Evolutionary conservation across 2,329 filamentous ascomycete species (phyloP).

Genomic region (Diaporthe citri): DNA sequence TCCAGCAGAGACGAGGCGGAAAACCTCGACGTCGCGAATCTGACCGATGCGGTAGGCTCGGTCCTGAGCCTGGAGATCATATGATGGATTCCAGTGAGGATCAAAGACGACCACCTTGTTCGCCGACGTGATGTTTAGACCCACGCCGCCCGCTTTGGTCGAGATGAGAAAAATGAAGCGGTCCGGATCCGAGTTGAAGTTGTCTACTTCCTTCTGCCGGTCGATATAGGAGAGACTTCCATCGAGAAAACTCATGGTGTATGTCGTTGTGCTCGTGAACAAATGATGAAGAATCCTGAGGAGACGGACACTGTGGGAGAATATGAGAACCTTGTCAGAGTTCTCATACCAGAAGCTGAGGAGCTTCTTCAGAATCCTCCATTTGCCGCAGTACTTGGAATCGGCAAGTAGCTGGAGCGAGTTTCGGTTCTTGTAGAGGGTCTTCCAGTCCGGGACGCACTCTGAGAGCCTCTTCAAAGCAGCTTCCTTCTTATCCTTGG

Average conservation of each 20-base stretch:
- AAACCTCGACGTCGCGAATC: conserved; percentile 92
- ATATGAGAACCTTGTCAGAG: conserved; percentile 94
- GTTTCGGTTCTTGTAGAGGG: conserved; percentile 80
- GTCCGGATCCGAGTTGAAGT: conserved; percentile 88
- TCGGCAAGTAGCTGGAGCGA: conserved; percentile 85
- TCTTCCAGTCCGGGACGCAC: conserved; percentile 81
- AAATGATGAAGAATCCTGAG: conserved; percentile 86
- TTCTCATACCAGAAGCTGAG: conserved; percentile 90
- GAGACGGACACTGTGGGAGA: conserved; percentile 90
- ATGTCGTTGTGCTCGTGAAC: conserved; percentile 85
- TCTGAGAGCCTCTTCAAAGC: conserved; percentile 80
- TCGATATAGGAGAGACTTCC: conserved; percentile 87
- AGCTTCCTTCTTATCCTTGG: conserved; percentile 79
- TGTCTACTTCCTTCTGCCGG: conserved; percentile 83
- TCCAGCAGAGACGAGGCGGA: conserved; percentile 88
- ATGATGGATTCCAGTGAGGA: conserved; percentile 96
- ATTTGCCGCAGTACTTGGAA: conserved; percentile 95
- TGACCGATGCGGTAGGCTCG: conserved; percentile 97
- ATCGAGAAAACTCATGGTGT: conserved; percentile 92
- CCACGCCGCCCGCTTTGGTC: conserved; percentile 92
- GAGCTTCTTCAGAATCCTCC: conserved; percentile 89
- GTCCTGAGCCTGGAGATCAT: conserved; percentile 96
- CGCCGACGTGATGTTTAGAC: conserved; percentile 95
- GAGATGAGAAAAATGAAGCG: conserved; percentile 98
- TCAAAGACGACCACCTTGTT: conserved; percentile 99